Conservation (phyloP, 176 grass and related monocot species). For the Zea luxurians region DNA sequence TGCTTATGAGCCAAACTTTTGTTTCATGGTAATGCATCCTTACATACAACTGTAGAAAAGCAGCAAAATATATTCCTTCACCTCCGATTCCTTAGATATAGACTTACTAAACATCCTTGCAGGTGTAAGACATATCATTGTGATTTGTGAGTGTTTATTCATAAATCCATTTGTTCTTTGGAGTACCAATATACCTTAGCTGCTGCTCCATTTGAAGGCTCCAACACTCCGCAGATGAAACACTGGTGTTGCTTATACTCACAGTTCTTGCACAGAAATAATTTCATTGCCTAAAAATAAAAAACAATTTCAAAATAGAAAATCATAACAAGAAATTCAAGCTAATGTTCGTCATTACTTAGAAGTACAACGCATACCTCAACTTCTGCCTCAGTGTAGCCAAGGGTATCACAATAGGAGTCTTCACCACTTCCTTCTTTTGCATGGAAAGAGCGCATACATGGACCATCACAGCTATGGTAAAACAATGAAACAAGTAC, state of each 20-base stretch:
- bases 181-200: conserved; percentile 64
- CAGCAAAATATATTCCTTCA: no score
- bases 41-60: no score
- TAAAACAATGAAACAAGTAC: conserved; percentile 29
- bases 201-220: conserved; percentile 63
- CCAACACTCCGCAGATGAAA: conserved; percentile 79
- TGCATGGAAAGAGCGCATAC: conserved; percentile 96
- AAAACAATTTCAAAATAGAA: conserved; percentile 28
- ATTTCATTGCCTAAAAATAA: conserved; percentile 63
- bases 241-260: conserved; percentile 85
- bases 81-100: no score
- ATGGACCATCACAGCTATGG: conserved; percentile 88
- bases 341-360: conserved; percentile 19
- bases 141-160: no score
- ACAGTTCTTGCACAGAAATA: conserved; percentile 82
- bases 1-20: no score
- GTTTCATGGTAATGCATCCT: no score
- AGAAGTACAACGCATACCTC: conserved; percentile 47
- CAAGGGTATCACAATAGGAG: conserved; percentile 68
- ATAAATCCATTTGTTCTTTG: background rate
- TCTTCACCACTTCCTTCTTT: conserved; percentile 61
- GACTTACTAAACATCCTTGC: no score
- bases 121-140: no score
- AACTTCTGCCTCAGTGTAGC: conserved; percentile 58
- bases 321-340: conserved; percentile 39